These are phyloP conservation scores for Protomyces arabidopsidicola DNA, from an alignment of 1,139 yeast genomes.

Conservation along the genomic window DNA sequence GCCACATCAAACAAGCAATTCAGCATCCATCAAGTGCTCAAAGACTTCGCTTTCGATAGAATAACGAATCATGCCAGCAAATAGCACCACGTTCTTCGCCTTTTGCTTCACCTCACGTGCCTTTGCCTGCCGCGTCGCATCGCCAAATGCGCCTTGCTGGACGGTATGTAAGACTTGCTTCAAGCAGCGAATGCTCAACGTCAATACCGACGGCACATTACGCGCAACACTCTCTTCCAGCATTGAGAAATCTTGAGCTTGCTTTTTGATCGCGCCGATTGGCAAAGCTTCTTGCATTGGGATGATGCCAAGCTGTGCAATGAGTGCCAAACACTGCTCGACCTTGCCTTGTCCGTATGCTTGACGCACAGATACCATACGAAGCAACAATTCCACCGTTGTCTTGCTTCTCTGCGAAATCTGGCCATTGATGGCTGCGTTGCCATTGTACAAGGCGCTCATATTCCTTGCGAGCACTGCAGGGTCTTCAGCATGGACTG, in stretches of 20 bases:
- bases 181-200: slow-evolving; percentile 77
- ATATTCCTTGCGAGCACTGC: slow-evolving; percentile 44
- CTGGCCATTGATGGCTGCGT: slow-evolving; percentile 36
- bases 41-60: slow-evolving; percentile 77
- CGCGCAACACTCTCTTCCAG: slow-evolving; percentile 69
- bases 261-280: slow-evolving; percentile 49
- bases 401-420: slow-evolving; percentile 39
- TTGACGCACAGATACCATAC: slow-evolving; percentile 64
- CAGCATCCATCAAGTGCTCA: slow-evolving; percentile 27
- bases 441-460: slow-evolving; percentile 40
- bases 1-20: not conserved
- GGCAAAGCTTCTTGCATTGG: slow-evolving; percentile 48
- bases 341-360: slow-evolving; percentile 56
- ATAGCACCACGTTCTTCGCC: slow-evolving; percentile 85
- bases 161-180: slow-evolving; percentile 55
- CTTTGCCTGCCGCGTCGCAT: slow-evolving; percentile 49
- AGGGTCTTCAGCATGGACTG: slow-evolving; percentile 40
- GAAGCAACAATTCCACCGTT: slow-evolving; percentile 60
- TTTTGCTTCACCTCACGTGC: slow-evolving; percentile 56
- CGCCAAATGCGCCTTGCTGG: slow-evolving; percentile 48
- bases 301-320: slow-evolving; percentile 59
- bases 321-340: slow-evolving; percentile 51
- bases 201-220: slow-evolving; percentile 72
- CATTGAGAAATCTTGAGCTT: slow-evolving; percentile 56
- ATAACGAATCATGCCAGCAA: slow-evolving; percentile 93